Base-by-base conservation (phyloP, 371 early-diverging fungal species). In the Mortierella sp. region DNA sequence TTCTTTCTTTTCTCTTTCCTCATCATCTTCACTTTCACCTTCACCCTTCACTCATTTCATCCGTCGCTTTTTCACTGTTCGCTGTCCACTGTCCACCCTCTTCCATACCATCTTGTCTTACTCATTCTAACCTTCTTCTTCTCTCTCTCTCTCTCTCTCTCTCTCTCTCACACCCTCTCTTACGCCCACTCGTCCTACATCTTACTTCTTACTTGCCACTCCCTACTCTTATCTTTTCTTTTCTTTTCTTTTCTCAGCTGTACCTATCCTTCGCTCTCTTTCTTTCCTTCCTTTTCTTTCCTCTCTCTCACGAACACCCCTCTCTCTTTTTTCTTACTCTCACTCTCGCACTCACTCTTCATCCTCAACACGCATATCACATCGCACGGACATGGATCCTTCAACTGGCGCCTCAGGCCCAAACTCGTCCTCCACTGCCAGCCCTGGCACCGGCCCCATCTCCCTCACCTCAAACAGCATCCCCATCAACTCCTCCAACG, bases 371-470 rank as follows among this genome's bases (percentile, higher is more conserved):
- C 54, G 41, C 56, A n/a, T 70, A n/a, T 27, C 56, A 43, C 46
- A 60, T 12, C 38, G 24, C 74, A 65, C 60, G 55, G 6, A 60
- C 16, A 81, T 76, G 68, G 77, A 72, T 7, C 54, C 51, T 70
- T 70, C 35, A 63, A 48, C 70, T 58, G 72, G 72, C 12, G 68
- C 41, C 68, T 68, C 68, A 16, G 68, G 68, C 68, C 68, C 68
- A 68, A 51, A 54, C 43, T 70, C 76, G 24, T 35, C 48, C 27
- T 10, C 54, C 6, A 12, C 35, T 14, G 38, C 55, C 63, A 35
- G 35, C 38, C 2, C 16, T 16, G 29, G 58, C 27, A 11, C 2
- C 48, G 48, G 48, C 12, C 58, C 32, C 63, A 63, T 63, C 63
- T 63, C 63, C 6, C 63, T 63, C 38, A 32, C 32, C 63, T 63